Evolutionary conservation across 257 asterid species (phyloP).

Genomic region (Primulina eburnea): DNA sequence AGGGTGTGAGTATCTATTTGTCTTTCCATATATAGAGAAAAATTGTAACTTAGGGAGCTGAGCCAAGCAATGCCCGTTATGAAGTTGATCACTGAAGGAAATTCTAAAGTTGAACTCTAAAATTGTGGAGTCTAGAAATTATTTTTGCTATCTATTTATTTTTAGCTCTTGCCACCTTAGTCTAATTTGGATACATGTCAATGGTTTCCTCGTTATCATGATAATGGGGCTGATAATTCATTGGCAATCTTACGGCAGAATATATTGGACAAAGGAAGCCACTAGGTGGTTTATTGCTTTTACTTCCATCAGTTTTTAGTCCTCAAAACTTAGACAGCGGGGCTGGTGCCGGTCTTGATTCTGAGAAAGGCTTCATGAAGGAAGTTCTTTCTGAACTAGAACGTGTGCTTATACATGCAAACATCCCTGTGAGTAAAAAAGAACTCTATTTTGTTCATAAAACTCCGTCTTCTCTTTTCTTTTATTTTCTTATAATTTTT

Average conservation of each 20-base stretch:
- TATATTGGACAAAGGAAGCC: slow-evolving; percentile 73
- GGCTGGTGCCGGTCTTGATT: slow-evolving; percentile 39
- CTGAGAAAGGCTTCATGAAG: slow-evolving; percentile 35
- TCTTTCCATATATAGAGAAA: background rate
- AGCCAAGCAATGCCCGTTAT: background rate
- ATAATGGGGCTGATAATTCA: slow-evolving; percentile 21
- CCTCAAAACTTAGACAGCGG: slow-evolving; percentile 42
- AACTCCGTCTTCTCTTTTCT: slow-evolving; percentile 6
- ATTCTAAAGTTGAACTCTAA: no score
- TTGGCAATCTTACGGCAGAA: slow-evolving; percentile 48
- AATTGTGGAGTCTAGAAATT: background rate
- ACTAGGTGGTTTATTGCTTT: slow-evolving; percentile 79
- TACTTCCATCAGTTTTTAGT: slow-evolving; percentile 69
- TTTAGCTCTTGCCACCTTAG: background rate
- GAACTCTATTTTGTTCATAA: slow-evolving; percentile 16
- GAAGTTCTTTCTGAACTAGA: slow-evolving; percentile 61
- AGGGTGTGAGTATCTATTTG: background rate
- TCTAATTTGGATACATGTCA: slow-evolving; percentile 6
- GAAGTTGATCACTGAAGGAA: background rate
- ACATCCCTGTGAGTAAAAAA: slow-evolving; percentile 70
- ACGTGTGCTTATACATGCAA: slow-evolving; percentile 62
- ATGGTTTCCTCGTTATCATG: background rate
- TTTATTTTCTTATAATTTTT: no score
- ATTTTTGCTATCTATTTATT: slow-evolving; percentile 21
- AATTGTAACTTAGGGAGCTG: background rate